Conservation (phyloP, 2,329 filamentous ascomycete genomes). For the Epichloe hybrida region DNA sequence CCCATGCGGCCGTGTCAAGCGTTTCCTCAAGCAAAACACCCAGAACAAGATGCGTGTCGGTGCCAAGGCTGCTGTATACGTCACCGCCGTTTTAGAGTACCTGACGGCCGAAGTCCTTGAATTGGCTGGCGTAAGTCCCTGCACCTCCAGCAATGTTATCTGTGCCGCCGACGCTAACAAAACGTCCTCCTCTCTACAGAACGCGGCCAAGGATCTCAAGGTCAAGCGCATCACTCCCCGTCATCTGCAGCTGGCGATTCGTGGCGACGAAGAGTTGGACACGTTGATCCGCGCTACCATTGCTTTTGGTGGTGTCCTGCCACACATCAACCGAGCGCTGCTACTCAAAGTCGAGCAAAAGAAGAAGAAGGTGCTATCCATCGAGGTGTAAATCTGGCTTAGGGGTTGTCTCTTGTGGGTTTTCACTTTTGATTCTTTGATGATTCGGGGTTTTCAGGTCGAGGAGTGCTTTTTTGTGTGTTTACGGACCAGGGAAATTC, state of each 20-base stretch:
- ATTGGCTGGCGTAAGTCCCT: constrained; percentile 61
- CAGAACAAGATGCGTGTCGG: constrained; percentile 99
- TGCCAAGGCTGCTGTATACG: constrained; percentile 95
- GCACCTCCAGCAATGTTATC: constrained; percentile 1
- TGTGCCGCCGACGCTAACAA: background rate
- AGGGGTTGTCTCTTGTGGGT: background rate
- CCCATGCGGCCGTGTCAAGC: constrained; percentile 98
- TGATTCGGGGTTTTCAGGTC: background rate
- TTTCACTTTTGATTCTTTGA: constrained; percentile 1
- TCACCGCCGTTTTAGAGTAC: constrained; percentile 96
- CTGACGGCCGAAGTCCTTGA: constrained; percentile 96
- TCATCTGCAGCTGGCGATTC: constrained; percentile 94
- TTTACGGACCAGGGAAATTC: constrained; percentile 1
- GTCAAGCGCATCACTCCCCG: constrained; percentile 99
- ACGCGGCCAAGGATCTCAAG: constrained; percentile 98
- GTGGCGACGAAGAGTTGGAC: constrained; percentile 95
- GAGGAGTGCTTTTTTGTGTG: constrained; percentile 1
- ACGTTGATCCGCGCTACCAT: constrained; percentile 96
- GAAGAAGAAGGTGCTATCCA: constrained; percentile 74
- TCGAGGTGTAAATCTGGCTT: constrained; percentile 26
- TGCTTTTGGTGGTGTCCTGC: constrained; percentile 93
- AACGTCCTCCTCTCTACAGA: constrained; percentile 37
- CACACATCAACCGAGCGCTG: constrained; percentile 95
- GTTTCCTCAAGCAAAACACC: constrained; percentile 97
- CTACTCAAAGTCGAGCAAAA: constrained; percentile 94